Evolutionary conservation across 2,329 filamentous ascomycete species (phyloP).

Genomic region (Shiraia sp.): DNA sequence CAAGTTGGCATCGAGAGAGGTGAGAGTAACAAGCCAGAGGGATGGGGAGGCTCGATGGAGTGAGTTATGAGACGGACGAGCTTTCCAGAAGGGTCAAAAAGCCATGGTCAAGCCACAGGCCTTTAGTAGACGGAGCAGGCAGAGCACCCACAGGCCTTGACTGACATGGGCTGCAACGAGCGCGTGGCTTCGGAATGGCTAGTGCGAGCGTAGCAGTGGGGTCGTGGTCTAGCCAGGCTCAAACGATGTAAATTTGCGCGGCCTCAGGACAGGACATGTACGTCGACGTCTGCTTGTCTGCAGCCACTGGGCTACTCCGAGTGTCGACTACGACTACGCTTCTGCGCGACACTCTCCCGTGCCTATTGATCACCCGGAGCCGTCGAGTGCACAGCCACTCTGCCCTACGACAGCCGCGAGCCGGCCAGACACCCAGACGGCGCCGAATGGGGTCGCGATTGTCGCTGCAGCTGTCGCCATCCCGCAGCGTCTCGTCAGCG

Average conservation of each 20-base stretch:
- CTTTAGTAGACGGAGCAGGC: conserved; percentile 42
- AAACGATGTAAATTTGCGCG: conserved; percentile 24
- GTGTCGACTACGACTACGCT: no score
- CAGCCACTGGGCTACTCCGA: no score
- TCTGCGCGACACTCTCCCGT: conserved; percentile 11
- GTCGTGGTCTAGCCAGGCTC: conserved; percentile 26
- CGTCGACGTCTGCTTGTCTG: conserved; percentile 10
- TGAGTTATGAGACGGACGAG: conserved; percentile 41
- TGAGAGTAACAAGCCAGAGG: conserved; percentile 24
- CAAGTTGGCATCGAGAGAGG: conserved; percentile 37
- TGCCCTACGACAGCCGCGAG: conserved; percentile 34
- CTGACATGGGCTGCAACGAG: conserved; percentile 16
- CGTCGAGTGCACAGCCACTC: conserved; percentile 42
- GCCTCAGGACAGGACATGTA: conserved; percentile 9
- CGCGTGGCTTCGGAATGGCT: conserved; percentile 28
- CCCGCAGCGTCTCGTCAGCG: conserved; percentile 20
- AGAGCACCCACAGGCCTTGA: conserved; percentile 19
- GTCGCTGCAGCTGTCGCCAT: conserved; percentile 37
- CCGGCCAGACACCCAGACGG: conserved; percentile 27
- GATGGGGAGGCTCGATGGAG: conserved; percentile 25
- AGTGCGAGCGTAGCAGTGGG: conserved; percentile 21
- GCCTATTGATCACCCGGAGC: conserved; percentile 20
- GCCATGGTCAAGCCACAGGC: conserved; percentile 41
- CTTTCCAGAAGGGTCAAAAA: conserved; percentile 31
- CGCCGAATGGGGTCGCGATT: conserved; percentile 35